Conservation (phyloP, 2,329 filamentous ascomycete species). For the Apiospora sp. region DNA sequence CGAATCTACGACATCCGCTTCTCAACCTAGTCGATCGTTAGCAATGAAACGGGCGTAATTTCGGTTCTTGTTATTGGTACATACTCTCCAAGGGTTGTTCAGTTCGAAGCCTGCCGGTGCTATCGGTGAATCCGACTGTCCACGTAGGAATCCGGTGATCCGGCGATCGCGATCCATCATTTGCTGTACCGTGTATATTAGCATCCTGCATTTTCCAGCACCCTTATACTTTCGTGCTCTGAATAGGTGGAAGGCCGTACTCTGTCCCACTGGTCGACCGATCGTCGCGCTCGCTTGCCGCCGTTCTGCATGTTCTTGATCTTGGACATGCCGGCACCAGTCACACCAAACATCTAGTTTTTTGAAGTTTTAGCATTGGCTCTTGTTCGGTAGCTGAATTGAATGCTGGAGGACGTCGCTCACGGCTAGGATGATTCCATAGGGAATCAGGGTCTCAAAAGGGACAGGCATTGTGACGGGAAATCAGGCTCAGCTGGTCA, state of each 20-base stretch:
- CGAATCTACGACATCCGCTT: constrained; percentile 56
- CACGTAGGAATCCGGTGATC: constrained; percentile 65
- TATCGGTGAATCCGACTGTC: constrained; percentile 62
- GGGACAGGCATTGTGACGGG: constrained; percentile 64
- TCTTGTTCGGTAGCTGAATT: background rate
- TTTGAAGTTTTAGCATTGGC: constrained; percentile 32
- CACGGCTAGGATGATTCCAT: constrained; percentile 70
- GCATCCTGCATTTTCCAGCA: constrained; percentile 24
- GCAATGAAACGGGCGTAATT: background rate
- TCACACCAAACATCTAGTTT: constrained; percentile 68
- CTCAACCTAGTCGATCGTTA: constrained; percentile 50
- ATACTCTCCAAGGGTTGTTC: constrained; percentile 71
- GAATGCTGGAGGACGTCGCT: constrained; percentile 36
- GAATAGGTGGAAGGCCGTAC: constrained; percentile 48
- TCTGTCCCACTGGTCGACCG: constrained; percentile 69
- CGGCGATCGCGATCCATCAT: constrained; percentile 73
- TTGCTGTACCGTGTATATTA: constrained; percentile 40
- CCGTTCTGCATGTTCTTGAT: constrained; percentile 67
- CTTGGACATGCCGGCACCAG: constrained; percentile 65
- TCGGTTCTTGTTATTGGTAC: constrained; percentile 30
- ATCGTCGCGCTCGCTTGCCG: constrained; percentile 66
- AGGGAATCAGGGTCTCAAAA: constrained; percentile 70
- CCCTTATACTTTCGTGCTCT: constrained; percentile 29
- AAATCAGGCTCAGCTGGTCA: constrained; percentile 28
- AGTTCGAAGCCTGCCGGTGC: constrained; percentile 68